Percentiles rank a stretch among this genome's conserved stretches.
These are phyloP conservation scores for Diversispora epigaea DNA, from an alignment of 192 early-diverging fungal genomes.

Conservation along the genomic window DNA sequence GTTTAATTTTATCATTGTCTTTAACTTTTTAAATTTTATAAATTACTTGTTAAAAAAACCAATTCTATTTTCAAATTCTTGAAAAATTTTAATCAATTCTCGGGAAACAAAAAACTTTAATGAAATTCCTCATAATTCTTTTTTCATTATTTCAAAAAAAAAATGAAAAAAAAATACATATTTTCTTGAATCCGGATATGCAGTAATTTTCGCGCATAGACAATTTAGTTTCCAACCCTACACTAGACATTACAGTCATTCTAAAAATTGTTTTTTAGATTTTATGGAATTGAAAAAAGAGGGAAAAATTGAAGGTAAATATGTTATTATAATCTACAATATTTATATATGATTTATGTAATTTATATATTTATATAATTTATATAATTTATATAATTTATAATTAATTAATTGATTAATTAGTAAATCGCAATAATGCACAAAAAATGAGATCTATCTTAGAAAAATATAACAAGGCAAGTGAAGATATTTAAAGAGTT, in stretches of 20 bases:
- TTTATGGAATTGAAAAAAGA: slow-evolving; percentile 67
- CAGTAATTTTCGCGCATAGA: slow-evolving; percentile 93
- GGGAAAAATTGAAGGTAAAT: slow-evolving; percentile 60
- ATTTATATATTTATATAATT: too few species aligned
- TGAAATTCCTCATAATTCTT: too few species aligned
- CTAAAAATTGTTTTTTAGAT: slow-evolving; percentile 74
- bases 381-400: too few species aligned
- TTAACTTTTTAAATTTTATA: too few species aligned
- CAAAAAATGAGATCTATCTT: slow-evolving; percentile 65
- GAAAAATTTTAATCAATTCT: too few species aligned
- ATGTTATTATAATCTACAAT: background rate
- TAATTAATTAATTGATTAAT: background rate
- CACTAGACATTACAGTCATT: slow-evolving; percentile 85
- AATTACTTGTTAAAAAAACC: too few species aligned
- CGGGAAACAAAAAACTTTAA: too few species aligned
- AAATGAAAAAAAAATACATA: slow-evolving; percentile 35
- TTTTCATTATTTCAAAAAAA: background rate
- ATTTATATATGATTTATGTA: too few species aligned
- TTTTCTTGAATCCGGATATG: slow-evolving; percentile 84
- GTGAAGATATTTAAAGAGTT: slow-evolving; percentile 10
- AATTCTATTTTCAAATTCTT: too few species aligned
- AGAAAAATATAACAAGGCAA: slow-evolving; percentile 63
- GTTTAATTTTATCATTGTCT: background rate
- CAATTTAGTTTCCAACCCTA: slow-evolving; percentile 94
- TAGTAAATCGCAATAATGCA: slow-evolving; percentile 71